phyloP scores from a whole-genome alignment of 140 eudicot species.

The Anethum foeniculum region DNA sequence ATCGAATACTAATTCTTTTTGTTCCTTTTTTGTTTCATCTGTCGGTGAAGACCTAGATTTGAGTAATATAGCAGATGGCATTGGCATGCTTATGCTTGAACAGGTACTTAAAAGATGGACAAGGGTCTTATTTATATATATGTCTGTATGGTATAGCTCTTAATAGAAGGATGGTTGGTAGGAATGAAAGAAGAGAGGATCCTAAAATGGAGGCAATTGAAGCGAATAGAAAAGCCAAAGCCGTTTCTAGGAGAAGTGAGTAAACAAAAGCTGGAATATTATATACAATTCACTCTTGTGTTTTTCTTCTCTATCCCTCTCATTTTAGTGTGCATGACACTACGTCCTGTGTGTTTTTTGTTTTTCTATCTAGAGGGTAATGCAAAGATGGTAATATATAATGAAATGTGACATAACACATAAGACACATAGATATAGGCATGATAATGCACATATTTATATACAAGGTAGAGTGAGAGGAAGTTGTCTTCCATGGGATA shows the following conservation, averaged over 20 bases:
- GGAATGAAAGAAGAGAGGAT: not conserved
- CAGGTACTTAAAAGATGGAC: constrained; percentile 8
- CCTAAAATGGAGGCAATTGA: not conserved
- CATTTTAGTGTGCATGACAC: constrained; percentile 1
- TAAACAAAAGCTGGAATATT: constrained; percentile 11
- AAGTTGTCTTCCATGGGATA: constrained; percentile 9
- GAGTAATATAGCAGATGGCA: constrained; percentile 19
- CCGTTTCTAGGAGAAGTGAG: constrained; percentile 10
- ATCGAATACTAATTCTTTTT: constrained; percentile 38
- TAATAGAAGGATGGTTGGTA: constrained; percentile 9
- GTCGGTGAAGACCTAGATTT: constrained; percentile 16
- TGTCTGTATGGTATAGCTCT: not conserved
- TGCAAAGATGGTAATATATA: not conserved
- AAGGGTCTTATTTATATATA: not conserved
- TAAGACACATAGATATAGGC: not conserved
- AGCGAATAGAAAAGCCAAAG: constrained; percentile 12
- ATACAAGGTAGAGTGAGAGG: not conserved
- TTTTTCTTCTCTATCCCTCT: constrained; percentile 4
- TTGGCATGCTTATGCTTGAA: constrained; percentile 19
- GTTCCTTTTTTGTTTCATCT: constrained; percentile 13
- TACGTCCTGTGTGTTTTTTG: constrained; percentile 8
- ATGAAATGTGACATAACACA: not conserved
- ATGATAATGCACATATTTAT: not conserved
- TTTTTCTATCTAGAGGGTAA: constrained; percentile 1
- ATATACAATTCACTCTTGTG: not conserved